phyloP scores from a whole-genome alignment of 768 basidiomycete genomes.

The Lactifluus volemus region DNA sequence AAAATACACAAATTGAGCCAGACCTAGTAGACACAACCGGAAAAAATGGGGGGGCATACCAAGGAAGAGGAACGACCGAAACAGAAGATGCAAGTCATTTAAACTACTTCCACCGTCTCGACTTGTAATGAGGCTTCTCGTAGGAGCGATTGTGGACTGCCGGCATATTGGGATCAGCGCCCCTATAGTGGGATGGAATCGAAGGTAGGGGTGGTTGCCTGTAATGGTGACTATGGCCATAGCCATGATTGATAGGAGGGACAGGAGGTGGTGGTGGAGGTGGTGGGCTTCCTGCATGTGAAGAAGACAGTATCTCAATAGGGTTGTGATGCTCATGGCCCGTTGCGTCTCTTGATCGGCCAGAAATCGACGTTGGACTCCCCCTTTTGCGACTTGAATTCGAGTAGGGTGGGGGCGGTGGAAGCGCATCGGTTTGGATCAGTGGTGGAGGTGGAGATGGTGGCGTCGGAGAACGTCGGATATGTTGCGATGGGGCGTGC shows the following conservation, averaged over 20 bases:
- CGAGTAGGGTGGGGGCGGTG: background rate
- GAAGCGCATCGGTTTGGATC: slow-evolving; percentile 5
- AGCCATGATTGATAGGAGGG: background rate
- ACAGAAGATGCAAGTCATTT: background rate
- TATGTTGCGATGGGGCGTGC: background rate
- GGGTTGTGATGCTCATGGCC: slow-evolving; percentile 10
- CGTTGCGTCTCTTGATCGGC: slow-evolving; percentile 12
- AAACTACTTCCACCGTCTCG: slow-evolving; percentile 11
- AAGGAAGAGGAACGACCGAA: background rate
- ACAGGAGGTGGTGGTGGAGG: background rate
- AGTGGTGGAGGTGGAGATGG: slow-evolving; percentile 5
- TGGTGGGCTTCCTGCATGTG: slow-evolving; percentile 1
- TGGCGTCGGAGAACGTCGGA: slow-evolving; percentile 1
- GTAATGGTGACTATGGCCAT: background rate
- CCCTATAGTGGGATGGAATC: background rate
- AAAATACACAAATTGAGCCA: slow-evolving; percentile 3
- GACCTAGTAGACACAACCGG: no score
- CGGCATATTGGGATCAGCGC: background rate
- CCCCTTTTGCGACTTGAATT: slow-evolving; percentile 8
- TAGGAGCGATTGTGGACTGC: slow-evolving; percentile 4
- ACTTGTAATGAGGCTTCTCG: slow-evolving; percentile 9
- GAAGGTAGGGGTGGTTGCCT: background rate
- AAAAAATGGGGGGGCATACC: no score
- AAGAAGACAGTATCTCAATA: slow-evolving; percentile 4
- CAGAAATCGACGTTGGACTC: slow-evolving; percentile 2